These are phyloP conservation scores for Colletotrichum salicis DNA, from an alignment of 2,329 filamentous ascomycete genomes.

Conservation along the genomic window DNA sequence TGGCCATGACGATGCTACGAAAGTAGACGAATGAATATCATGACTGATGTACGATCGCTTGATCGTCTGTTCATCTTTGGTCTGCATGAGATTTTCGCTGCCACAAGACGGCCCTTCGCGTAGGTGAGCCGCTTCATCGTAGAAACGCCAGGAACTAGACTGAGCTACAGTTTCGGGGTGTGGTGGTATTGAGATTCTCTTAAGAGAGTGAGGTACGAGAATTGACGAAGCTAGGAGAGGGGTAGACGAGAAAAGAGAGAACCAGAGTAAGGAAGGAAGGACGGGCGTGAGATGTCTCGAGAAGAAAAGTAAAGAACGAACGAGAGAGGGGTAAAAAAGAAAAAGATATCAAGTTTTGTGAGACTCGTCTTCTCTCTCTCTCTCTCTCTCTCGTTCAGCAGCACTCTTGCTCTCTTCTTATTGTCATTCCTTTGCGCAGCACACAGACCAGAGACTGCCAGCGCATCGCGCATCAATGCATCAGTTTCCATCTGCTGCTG, in stretches of 20 bases:
- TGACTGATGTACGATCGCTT: conserved; percentile 32
- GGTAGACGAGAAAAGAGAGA: not conserved
- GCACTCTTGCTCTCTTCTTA: conserved; percentile 15
- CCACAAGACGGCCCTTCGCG: not conserved
- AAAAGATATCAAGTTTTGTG: conserved; percentile 9
- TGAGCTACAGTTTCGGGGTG: not conserved
- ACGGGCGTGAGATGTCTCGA: not conserved
- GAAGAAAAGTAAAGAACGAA: not conserved
- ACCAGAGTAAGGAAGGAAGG: not conserved
- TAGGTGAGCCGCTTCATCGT: not conserved
- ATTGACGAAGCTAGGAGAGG: not conserved
- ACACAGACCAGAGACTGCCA: conserved; percentile 49
- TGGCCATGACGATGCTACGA: conserved; percentile 32
- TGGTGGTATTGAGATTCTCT: not conserved
- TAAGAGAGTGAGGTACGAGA: not conserved
- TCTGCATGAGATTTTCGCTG: not conserved
- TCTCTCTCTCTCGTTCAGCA: conserved; percentile 1
- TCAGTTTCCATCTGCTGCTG: conserved; percentile 12
- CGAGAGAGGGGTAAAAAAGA: not conserved
- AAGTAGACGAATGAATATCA: conserved; percentile 34
- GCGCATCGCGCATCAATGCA: conserved; percentile 39
- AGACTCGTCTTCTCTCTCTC: not conserved
- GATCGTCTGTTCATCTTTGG: not conserved
- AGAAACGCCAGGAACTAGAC: not conserved
- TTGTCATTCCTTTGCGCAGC: conserved; percentile 42